Conservation (phyloP, 2,329 filamentous ascomycete species). For the Fusarium subglutinans region DNA sequence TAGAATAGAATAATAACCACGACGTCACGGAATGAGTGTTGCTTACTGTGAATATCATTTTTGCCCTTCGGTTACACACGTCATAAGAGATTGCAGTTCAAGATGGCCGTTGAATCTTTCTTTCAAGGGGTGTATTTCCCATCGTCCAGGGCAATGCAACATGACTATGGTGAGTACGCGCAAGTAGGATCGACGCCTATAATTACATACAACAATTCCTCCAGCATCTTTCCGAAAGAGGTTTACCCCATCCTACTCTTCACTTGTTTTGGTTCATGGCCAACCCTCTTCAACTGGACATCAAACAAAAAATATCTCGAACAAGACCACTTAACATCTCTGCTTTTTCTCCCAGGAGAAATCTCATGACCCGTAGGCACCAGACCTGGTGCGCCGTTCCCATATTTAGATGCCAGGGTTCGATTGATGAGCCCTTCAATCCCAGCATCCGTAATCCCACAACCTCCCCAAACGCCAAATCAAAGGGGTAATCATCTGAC, state of each 20-base stretch:
- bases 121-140: slow-evolving; percentile 24
- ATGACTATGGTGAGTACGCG: slow-evolving; percentile 23
- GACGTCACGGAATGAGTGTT: neutral
- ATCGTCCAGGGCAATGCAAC: slow-evolving; percentile 26
- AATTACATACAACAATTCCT: slow-evolving; percentile 38
- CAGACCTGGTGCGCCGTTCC: slow-evolving; percentile 21
- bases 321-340: neutral
- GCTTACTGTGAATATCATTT: neutral
- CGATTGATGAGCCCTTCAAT: slow-evolving; percentile 13
- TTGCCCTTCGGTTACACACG: neutral
- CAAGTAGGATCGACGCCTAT: slow-evolving; percentile 27
- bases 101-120: slow-evolving; percentile 2
- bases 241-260: slow-evolving; percentile 9
- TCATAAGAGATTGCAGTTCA: neutral
- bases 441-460: slow-evolving; percentile 22
- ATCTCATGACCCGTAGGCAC: slow-evolving; percentile 17
- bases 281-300: neutral
- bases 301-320: neutral
- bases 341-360: slow-evolving; percentile 14
- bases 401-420: slow-evolving; percentile 10
- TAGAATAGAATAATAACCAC: slow-evolving; percentile 30
- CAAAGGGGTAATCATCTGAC: slow-evolving; percentile 34
- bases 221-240: neutral
- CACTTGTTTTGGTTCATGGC: neutral
- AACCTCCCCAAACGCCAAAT: slow-evolving; percentile 41